These are phyloP conservation scores for Drechslera avenae DNA, from an alignment of 2,329 filamentous ascomycete species.

Conservation along the genomic window DNA sequence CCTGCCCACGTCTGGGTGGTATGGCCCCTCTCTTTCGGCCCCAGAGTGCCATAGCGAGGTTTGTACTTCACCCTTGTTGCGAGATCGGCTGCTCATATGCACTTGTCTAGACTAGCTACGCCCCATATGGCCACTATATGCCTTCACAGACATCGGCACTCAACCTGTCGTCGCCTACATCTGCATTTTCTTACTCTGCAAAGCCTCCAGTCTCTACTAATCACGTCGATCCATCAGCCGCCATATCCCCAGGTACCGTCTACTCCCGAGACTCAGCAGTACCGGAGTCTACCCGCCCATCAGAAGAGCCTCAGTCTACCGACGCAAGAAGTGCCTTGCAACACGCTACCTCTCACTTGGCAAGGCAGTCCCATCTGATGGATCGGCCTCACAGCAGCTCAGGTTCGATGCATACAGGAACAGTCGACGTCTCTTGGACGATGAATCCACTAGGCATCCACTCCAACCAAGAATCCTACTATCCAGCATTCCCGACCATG, in stretches of 20 bases:
- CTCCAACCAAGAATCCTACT: slow-evolving; percentile 40
- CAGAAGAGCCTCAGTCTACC: slow-evolving; percentile 26
- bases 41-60: slow-evolving; percentile 38
- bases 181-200: slow-evolving; percentile 30
- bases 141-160: slow-evolving; percentile 40
- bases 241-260: slow-evolving; percentile 39
- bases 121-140: slow-evolving; percentile 40
- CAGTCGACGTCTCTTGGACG: slow-evolving; percentile 47
- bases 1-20: slow-evolving; percentile 39
- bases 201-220: slow-evolving; percentile 26
- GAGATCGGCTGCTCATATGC: slow-evolving; percentile 14
- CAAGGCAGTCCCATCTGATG: slow-evolving; percentile 16
- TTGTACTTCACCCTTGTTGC: slow-evolving; percentile 23
- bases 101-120: slow-evolving; percentile 31
- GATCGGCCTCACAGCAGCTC: slow-evolving; percentile 51
- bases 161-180: slow-evolving; percentile 26
- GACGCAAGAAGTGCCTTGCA: slow-evolving; percentile 14
- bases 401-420: slow-evolving; percentile 49
- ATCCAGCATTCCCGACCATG: slow-evolving; percentile 33
- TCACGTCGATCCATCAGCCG: slow-evolving; percentile 29
- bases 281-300: slow-evolving; percentile 23
- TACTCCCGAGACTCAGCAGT: slow-evolving; percentile 36
- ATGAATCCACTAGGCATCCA: slow-evolving; percentile 50
- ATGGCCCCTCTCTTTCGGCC: slow-evolving; percentile 35
- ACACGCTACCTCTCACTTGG: slow-evolving; percentile 16